phyloP scores from a whole-genome alignment of 345 rosid genomes.

The Microthlaspi erraticum region DNA sequence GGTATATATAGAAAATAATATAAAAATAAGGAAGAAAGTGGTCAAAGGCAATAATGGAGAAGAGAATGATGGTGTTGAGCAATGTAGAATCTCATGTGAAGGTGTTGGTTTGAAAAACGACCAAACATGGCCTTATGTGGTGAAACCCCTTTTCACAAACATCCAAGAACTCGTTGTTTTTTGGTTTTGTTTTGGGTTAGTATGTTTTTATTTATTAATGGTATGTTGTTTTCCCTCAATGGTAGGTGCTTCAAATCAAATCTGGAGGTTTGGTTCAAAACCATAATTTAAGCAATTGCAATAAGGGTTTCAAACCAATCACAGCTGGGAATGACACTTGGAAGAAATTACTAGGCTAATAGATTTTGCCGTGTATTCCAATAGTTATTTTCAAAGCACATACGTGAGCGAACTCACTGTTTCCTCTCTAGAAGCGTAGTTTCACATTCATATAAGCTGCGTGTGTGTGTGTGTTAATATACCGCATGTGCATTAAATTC shows the following conservation, averaged over 20 bases:
- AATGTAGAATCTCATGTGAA: constrained; percentile 69
- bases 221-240: constrained; percentile 31
- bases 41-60: constrained; percentile 82
- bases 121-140: constrained; percentile 44
- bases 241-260: constrained; percentile 54
- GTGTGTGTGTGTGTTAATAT: constrained; percentile 2
- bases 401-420: constrained; percentile 1
- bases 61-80: constrained; percentile 57
- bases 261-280: too few relatives aligned
- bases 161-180: constrained; percentile 31
- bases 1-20: constrained; percentile 23
- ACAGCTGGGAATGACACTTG: neutral
- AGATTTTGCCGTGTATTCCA: neutral
- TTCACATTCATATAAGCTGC: constrained; percentile 4
- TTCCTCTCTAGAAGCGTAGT: neutral
- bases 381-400: constrained; percentile 2
- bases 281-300: neutral
- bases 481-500: constrained; percentile 17
- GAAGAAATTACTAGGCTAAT: neutral
- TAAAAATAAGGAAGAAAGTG: constrained; percentile 54
- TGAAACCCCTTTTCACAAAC: constrained; percentile 39
- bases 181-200: neutral
- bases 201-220: neutral
- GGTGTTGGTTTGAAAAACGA: constrained; percentile 60
- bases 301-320: neutral